Evolutionary conservation across 2,329 filamentous ascomycete genomes (phyloP).

Genomic region (Fusarium mangiferae): DNA sequence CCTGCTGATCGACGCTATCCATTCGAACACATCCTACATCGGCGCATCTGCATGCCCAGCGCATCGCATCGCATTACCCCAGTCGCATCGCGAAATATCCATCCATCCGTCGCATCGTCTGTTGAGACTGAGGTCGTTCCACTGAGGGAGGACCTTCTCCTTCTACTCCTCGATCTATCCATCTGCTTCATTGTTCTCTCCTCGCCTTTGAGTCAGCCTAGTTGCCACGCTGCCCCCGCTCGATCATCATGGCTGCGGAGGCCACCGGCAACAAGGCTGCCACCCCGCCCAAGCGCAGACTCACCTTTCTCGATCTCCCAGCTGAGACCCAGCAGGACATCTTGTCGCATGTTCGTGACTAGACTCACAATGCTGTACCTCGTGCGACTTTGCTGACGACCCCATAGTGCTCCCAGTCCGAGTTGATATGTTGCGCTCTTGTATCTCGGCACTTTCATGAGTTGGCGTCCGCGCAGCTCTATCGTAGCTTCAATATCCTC

Average conservation of each 20-base stretch:
- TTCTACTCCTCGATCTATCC: neutral
- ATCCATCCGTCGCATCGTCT: constrained; percentile 16
- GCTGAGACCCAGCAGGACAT: constrained; percentile 62
- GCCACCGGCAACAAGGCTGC: constrained; percentile 46
- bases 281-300: constrained; percentile 28
- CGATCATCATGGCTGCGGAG: constrained; percentile 50
- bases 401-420: constrained; percentile 59
- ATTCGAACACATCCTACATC: constrained; percentile 24
- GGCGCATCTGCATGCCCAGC: constrained; percentile 30
- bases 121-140: neutral
- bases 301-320: constrained; percentile 56
- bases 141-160: neutral
- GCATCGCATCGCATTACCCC: constrained; percentile 20
- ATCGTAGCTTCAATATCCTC: constrained; percentile 68
- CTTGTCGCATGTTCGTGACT: constrained; percentile 55
- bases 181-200: neutral
- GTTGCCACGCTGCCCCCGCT: constrained; percentile 37
- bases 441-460: constrained; percentile 68
- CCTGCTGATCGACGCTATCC: constrained; percentile 22
- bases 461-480: constrained; percentile 67
- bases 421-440: constrained; percentile 67
- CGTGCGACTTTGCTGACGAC: constrained; percentile 5
- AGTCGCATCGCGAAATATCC: constrained; percentile 28
- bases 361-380: neutral
- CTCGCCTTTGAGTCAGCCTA: constrained; percentile 4